Evolutionary conservation across 2,329 filamentous ascomycete genomes (phyloP), one percentile per base, ranked within the genome.

Genomic region (Ophiostoma populinum): DNA sequence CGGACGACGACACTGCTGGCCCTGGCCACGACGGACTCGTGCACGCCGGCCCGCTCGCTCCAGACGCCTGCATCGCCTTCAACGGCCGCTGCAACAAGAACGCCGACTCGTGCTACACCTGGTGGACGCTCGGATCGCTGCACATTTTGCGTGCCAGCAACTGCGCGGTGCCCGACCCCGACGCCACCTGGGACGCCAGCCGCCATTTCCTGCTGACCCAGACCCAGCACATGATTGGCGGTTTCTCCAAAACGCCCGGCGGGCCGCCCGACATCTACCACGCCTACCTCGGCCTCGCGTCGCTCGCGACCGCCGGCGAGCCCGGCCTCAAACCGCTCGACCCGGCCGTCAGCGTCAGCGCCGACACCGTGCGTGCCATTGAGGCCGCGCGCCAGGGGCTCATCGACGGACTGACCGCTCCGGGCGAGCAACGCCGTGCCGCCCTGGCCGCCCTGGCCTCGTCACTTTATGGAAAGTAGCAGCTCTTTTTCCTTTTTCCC

Each of bases 51-150:
- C 8, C 67, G 25, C 27, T 16, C 25, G 6, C 38, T 34, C 5
- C 30, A 34, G 1, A n/a, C n/a, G n/a, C n/a, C n/a, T n/a, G n/a
- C 20, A 17, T 82, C 2, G 90, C 86, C 8, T 85, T 92, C 57
- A 93, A 92, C 48, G 90, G 90, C 18, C 74, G 90, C 33, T 75
- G 72, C 51, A 94, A 93, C 59, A 98, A 98, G 55, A 67, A 76
- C 32, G 80, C 81, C 8, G 90, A 98, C 55, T 95, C 90, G 1
- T 98, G 90, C 57, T 98, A 98, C 54, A 78, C 74, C 16, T 98
- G 87, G 63, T 98, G 90, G 90, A 82, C 81, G 1, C 66, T 67
- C 4, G 83, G 72, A 2, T 72, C 83, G 1, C 50, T 71, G 1
- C 46, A 50, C 35, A 60, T 65, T 25, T n/a, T 45, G 11, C 29